Percentiles rank a stretch among this genome's conserved stretches.
Conservation (phyloP, 805 yeast genomes). For the Saccharomycopsis fibuligera region DNA sequence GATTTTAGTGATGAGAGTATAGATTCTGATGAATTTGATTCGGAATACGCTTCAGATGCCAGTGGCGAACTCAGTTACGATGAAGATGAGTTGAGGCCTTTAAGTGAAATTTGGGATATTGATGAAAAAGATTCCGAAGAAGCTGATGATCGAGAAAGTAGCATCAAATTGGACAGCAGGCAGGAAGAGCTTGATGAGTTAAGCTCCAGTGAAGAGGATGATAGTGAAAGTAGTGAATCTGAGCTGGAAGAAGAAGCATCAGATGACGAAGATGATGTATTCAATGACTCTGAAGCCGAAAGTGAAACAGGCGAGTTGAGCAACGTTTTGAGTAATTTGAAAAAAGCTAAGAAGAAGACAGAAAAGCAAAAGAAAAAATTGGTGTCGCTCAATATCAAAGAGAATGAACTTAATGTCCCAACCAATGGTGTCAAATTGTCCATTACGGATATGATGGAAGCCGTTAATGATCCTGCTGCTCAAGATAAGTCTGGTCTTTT, state of each 20-base stretch:
- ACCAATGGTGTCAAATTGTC: conserved; percentile 51
- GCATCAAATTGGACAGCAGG: conserved; percentile 19
- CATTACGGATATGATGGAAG: conserved; percentile 69
- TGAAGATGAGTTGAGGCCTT: conserved; percentile 64
- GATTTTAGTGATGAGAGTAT: conserved; percentile 21
- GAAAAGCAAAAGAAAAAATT: conserved; percentile 37
- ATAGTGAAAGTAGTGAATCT: neutral
- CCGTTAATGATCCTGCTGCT: conserved; percentile 44
- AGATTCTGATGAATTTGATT: conserved; percentile 20
- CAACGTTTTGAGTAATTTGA: conserved; percentile 38
- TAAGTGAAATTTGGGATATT: conserved; percentile 87
- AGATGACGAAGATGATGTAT: conserved; percentile 27
- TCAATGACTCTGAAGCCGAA: conserved; percentile 29
- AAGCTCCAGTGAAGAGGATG: conserved; percentile 8
- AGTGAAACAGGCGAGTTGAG: conserved; percentile 43
- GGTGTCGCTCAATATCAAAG: conserved; percentile 49
- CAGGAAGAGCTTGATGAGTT: conserved; percentile 20
- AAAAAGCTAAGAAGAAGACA: conserved; percentile 31
- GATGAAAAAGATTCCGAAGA: conserved; percentile 48
- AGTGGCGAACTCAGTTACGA: conserved; percentile 33
- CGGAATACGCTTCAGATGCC: conserved; percentile 16
- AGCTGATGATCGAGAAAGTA: conserved; percentile 21
- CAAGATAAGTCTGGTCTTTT: conserved; percentile 45
- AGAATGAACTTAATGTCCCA: conserved; percentile 66
- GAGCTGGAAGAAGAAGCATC: conserved; percentile 25